Evolutionary conservation across 2,329 filamentous ascomycete genomes (phyloP), one percentile per base, ranked within the genome.

Genomic region (Ophiostoma ulmi): DNA sequence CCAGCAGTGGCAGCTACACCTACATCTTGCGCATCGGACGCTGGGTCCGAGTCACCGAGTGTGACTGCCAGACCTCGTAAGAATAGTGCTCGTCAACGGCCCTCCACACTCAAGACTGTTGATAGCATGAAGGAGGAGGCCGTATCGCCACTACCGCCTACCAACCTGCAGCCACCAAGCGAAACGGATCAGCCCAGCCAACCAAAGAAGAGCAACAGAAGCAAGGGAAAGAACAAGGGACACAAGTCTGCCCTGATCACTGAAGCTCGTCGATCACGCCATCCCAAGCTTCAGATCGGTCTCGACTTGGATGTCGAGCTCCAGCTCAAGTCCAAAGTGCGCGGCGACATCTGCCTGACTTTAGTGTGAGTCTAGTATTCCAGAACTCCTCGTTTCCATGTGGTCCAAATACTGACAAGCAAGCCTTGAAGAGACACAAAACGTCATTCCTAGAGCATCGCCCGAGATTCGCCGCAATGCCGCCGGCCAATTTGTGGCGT

Each of bases 271-370:
- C 69, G 65, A 35, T 67, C 72, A 5, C 67, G 70, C 39, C 68
- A 67, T 11, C 73, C 73, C 0, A 73, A 75, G 26, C 75, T 79
- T 48, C 75, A 77, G 73, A 75, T 79, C 26, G 76, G 77, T 5
- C 74, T 79, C 55, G 93, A 94, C 79, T 80, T 94, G 71, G 90
- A 93, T 74, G 85, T 93, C 68, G 90, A 93, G 79, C 88, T 94
- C 74, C 87, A 92, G 79, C 82, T 94, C 72, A 93, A 92, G 82
- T 90, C 91, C n/a, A 89, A 87, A 78, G 90, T 94, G 71, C 86
- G 92, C 75, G 91, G 91, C 74, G 91, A 93, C 81, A 78, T 93
- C 74, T 91, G 89, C 2, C 78, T 93, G 73, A 87, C 86, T 70
- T 81, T 93, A 75, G 87, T 91, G 90, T 92, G 84, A 78, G 81